Evolutionary conservation across 2,329 filamentous ascomycete species (phyloP).

Genomic region (Magnaporthiopsis poae): DNA sequence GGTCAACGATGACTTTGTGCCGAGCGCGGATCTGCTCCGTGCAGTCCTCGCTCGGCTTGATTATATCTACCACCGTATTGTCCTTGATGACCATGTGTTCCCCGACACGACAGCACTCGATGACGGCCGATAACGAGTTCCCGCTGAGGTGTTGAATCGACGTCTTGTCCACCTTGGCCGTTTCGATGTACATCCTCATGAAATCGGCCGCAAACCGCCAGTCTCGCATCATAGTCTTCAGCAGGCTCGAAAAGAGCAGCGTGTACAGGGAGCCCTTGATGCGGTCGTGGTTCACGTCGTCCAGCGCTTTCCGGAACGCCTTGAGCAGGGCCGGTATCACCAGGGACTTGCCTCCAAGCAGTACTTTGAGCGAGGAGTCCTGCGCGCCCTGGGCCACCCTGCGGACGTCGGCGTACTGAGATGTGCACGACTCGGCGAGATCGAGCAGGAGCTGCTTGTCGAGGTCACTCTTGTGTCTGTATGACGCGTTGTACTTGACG

Average conservation of each 20-base stretch:
- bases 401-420: slow-evolving; percentile 89
- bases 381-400: slow-evolving; percentile 83
- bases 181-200: slow-evolving; percentile 80
- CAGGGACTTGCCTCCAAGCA: slow-evolving; percentile 77
- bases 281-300: slow-evolving; percentile 70
- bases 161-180: slow-evolving; percentile 81
- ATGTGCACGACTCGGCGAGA: slow-evolving; percentile 79
- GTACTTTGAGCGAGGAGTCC: slow-evolving; percentile 83
- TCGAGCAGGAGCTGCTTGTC: slow-evolving; percentile 79
- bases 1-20: slow-evolving; percentile 62
- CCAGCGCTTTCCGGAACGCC: slow-evolving; percentile 67
- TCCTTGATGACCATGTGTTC: slow-evolving; percentile 80
- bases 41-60: slow-evolving; percentile 61
- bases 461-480: slow-evolving; percentile 78
- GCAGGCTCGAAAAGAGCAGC: slow-evolving; percentile 74
- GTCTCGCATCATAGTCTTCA: slow-evolving; percentile 78
- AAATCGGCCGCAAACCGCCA: slow-evolving; percentile 92
- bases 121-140: not conserved
- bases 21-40: slow-evolving; percentile 52
- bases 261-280: slow-evolving; percentile 95
- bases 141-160: slow-evolving; percentile 89
- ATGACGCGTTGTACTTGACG: slow-evolving; percentile 84
- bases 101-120: slow-evolving; percentile 47
- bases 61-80: slow-evolving; percentile 56
- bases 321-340: slow-evolving; percentile 82